A percentile compares a stretch with the other conserved stretches of the same genome.
phyloP scores from a whole-genome alignment of 2,329 filamentous ascomycete genomes.

The Sarocladium kiliense region DNA sequence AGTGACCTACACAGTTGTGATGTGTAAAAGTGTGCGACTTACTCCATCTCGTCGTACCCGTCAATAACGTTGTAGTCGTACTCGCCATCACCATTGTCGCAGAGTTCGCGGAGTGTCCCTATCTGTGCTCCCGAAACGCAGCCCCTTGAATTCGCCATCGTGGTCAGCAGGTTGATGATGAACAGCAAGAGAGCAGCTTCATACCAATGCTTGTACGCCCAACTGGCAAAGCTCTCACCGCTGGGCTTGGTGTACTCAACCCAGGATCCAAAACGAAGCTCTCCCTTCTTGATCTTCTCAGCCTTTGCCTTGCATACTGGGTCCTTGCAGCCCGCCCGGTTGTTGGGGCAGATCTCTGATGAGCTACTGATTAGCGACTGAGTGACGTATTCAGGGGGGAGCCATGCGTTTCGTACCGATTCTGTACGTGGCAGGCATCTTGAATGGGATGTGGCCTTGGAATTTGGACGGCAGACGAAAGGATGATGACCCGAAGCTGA shows the following conservation, averaged over 20 bases:
- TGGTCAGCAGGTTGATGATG: not conserved
- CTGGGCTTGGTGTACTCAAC: constrained; percentile 54
- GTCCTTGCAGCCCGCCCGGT: constrained; percentile 70
- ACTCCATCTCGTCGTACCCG: constrained; percentile 71
- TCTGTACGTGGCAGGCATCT: constrained; percentile 1
- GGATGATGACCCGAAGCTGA: too few relatives aligned
- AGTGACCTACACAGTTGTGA: not conserved
- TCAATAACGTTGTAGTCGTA: constrained; percentile 66
- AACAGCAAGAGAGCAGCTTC: constrained; percentile 18
- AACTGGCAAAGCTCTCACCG: constrained; percentile 41
- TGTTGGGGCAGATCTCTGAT: constrained; percentile 66
- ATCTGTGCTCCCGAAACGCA: constrained; percentile 78
- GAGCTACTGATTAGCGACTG: not conserved
- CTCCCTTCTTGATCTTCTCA: constrained; percentile 72
- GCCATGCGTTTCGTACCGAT: constrained; percentile 13
- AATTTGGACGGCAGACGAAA: not conserved
- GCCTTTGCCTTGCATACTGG: constrained; percentile 64
- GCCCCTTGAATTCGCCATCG: constrained; percentile 57
- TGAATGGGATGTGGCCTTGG: not conserved
- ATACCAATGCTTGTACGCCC: constrained; percentile 85
- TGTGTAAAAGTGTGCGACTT: constrained; percentile 19
- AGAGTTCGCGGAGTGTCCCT: constrained; percentile 54
- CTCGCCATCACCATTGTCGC: constrained; percentile 39
- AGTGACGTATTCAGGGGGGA: not conserved
- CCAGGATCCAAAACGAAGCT: constrained; percentile 71